These are phyloP conservation scores for Hypericum perforatum DNA, from an alignment of 345 rosid species.

Conservation along the genomic window DNA sequence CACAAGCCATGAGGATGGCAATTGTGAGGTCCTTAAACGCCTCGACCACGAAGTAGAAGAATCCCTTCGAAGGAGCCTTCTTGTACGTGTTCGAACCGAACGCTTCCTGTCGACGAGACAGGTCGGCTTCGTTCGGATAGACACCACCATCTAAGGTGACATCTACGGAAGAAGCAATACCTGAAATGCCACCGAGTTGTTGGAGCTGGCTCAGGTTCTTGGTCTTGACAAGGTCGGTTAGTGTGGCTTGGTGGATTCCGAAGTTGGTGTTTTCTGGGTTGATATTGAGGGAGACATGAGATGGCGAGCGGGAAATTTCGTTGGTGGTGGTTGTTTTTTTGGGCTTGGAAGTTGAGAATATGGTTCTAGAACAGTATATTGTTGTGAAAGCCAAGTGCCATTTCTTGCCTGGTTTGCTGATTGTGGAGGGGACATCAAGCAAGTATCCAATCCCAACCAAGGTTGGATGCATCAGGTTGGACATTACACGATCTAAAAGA, in stretches of 20 bases:
- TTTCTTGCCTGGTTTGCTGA: constrained; percentile 23
- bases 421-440: constrained; percentile 19
- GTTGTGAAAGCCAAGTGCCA: constrained; percentile 48
- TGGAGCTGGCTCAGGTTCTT: constrained; percentile 25
- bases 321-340: constrained; percentile 1
- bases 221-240: constrained; percentile 30
- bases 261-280: constrained; percentile 10
- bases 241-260: constrained; percentile 21
- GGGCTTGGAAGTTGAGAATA: constrained; percentile 6
- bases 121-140: constrained; percentile 21
- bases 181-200: constrained; percentile 31
- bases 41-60: not conserved
- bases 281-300: constrained; percentile 18
- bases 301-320: constrained; percentile 17
- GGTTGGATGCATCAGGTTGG: constrained; percentile 16
- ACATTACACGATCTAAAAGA: not conserved
- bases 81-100: constrained; percentile 60
- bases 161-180: constrained; percentile 29
- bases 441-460: constrained; percentile 15
- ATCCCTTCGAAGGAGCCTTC: constrained; percentile 35
- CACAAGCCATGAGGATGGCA: too few relatives aligned
- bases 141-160: constrained; percentile 33
- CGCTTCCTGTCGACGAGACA: constrained; percentile 26
- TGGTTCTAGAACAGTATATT: constrained; percentile 44
- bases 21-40: too few relatives aligned